A percentile compares a stretch with the other conserved stretches of the same genome.
Evolutionary conservation across 805 yeast genomes (phyloP).

Genomic region (Yarrowia osloensis): DNA sequence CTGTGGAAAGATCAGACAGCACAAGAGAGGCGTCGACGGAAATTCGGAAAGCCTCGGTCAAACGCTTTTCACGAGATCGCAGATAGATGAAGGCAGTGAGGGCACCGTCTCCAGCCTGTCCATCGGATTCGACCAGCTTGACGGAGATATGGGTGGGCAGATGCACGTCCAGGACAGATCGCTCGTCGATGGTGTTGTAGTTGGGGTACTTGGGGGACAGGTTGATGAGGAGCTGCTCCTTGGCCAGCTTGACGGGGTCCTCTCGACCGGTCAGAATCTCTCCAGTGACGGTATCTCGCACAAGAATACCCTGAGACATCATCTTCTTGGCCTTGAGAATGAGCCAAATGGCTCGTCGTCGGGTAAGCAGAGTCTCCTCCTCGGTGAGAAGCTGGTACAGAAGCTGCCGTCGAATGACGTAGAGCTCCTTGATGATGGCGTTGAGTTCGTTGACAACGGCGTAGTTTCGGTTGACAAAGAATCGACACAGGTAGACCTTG

Average conservation of each 20-base stretch:
- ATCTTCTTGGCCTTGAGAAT: constrained; percentile 41
- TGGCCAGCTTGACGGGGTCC: constrained; percentile 61
- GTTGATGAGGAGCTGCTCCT: constrained; percentile 69
- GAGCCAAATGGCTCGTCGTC: constrained; percentile 41
- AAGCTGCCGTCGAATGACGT: constrained; percentile 38
- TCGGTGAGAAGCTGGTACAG: constrained; percentile 39
- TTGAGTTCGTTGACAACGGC: constrained; percentile 36
- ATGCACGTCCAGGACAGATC: constrained; percentile 28
- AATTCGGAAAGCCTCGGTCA: constrained; percentile 80
- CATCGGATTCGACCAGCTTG: constrained; percentile 69
- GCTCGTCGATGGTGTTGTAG: constrained; percentile 35
- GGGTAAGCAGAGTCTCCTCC: constrained; percentile 37
- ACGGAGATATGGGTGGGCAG: constrained; percentile 63
- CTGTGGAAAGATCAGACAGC: constrained; percentile 72
- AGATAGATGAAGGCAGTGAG: constrained; percentile 73
- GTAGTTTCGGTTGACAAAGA: constrained; percentile 39
- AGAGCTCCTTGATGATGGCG: constrained; percentile 38
- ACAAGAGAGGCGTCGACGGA: constrained; percentile 60
- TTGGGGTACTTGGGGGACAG: constrained; percentile 70
- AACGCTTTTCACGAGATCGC: constrained; percentile 60
- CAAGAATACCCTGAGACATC: constrained; percentile 41
- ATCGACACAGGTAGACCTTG: constrained; percentile 37
- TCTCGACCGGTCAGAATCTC: constrained; percentile 37
- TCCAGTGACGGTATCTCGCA: constrained; percentile 40
- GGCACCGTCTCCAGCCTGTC: constrained; percentile 64